Conservation (phyloP, 352 stramenopile genomes). For the Pythium folliculosum region DNA sequence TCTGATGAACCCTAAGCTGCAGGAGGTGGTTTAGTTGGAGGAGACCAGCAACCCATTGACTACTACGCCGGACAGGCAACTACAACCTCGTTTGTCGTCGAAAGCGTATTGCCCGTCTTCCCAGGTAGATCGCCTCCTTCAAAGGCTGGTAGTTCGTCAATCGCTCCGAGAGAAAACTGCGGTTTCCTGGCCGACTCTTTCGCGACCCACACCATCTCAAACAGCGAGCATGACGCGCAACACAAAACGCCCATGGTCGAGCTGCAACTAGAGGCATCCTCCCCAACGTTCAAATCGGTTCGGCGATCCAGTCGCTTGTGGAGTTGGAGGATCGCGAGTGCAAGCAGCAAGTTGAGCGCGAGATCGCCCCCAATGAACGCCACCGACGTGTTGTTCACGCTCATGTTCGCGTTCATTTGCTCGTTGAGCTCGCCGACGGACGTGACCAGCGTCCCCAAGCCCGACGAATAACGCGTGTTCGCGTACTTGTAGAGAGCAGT, state of each 20-base stretch:
- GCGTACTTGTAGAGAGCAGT: conserved; percentile 3
- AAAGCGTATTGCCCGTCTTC: not conserved
- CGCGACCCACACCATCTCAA: not conserved
- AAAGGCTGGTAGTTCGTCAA: not conserved
- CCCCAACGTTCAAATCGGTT: not conserved
- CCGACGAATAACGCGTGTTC: not conserved
- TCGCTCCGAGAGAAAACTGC: not conserved
- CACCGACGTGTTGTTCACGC: not conserved
- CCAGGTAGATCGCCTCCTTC: not conserved
- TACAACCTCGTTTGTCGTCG: not conserved
- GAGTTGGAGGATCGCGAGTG: not conserved
- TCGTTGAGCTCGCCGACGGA: conserved; percentile 1
- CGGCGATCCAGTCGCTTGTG: not conserved
- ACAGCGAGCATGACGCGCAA: conserved; percentile 5
- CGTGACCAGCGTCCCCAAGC: not conserved
- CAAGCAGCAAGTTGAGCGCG: not conserved
- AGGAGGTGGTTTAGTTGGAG: too few relatives aligned
- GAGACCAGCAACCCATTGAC: too few relatives aligned
- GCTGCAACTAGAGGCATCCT: not conserved
- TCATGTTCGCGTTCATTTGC: not conserved
- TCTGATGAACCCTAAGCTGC: too few relatives aligned
- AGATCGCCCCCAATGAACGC: not conserved
- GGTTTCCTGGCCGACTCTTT: not conserved
- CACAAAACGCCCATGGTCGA: not conserved
- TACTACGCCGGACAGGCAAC: not conserved